phyloP scores from a whole-genome alignment of 179 eudicot species.

The Drosera spatulata region DNA sequence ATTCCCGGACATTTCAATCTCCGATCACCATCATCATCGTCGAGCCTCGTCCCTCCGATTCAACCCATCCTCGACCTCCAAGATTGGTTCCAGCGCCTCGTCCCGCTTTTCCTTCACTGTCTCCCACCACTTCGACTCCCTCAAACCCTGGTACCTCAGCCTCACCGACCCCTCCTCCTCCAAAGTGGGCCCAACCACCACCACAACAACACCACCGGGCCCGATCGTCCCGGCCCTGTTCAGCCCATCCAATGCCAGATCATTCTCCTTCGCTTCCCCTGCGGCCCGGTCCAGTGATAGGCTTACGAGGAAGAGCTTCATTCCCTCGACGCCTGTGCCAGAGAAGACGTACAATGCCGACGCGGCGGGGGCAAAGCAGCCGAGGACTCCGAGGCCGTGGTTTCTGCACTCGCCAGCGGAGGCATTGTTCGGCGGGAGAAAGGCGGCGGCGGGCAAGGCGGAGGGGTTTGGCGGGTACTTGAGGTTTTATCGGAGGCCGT shows the following conservation, averaged over 20 bases:
- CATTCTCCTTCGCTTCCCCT: constrained; percentile 85
- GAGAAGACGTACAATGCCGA: constrained; percentile 64
- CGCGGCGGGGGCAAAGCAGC: constrained; percentile 25
- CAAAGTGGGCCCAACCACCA: constrained; percentile 43
- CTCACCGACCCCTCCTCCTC: constrained; percentile 52
- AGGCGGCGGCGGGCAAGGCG: constrained; percentile 17
- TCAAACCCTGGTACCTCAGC: constrained; percentile 89
- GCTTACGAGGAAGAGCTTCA: constrained; percentile 40
- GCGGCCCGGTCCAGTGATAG: constrained; percentile 29
- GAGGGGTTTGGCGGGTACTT: constrained; percentile 52
- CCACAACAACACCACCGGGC: neutral
- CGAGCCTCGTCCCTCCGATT: constrained; percentile 77
- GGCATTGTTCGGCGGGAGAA: constrained; percentile 30
- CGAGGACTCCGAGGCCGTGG: constrained; percentile 73
- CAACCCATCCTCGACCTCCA: constrained; percentile 47
- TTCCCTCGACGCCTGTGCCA: constrained; percentile 85
- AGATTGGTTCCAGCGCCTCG: constrained; percentile 68
- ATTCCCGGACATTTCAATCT: constrained; percentile 16
- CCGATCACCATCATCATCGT: constrained; percentile 21
- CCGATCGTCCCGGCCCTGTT: constrained; percentile 24
- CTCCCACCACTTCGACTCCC: constrained; percentile 70
- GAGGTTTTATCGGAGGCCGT: constrained; percentile 59
- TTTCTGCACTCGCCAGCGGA: constrained; percentile 66
- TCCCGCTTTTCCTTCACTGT: constrained; percentile 91
- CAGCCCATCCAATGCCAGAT: constrained; percentile 66